phyloP scores from a whole-genome alignment of 208 protist species.

The Leishmania turanica region DNA sequence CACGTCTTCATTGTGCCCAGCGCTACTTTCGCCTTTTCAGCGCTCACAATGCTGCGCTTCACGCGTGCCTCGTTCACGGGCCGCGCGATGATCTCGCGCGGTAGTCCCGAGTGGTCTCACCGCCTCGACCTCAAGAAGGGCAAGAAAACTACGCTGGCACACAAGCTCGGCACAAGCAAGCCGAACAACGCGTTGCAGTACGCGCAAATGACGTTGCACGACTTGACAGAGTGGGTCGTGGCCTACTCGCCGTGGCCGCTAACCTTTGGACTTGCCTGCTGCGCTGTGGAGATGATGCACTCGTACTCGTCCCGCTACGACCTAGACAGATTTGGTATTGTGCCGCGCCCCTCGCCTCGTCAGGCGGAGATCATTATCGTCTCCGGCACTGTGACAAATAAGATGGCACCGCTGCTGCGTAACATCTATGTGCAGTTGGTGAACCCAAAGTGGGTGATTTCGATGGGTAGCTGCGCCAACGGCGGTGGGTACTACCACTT shows the following conservation, averaged over 20 bases:
- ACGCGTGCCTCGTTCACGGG: constrained; percentile 65
- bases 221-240: constrained; percentile 91
- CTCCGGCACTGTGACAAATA: constrained; percentile 99
- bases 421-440: constrained; percentile 98
- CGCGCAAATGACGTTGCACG: constrained; percentile 91
- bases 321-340: constrained; percentile 98
- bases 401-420: constrained; percentile 98
- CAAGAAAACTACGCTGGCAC: constrained; percentile 86
- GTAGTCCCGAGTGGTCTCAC: constrained; percentile 91
- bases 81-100: constrained; percentile 91
- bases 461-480: constrained; percentile 98
- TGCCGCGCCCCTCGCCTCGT: constrained; percentile 94
- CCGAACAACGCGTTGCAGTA: constrained; percentile 92
- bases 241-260: constrained; percentile 97
- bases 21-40: background rate
- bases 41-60: constrained; percentile 59
- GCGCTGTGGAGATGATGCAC: constrained; percentile 99
- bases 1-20: background rate
- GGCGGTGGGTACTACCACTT: constrained; percentile 99
- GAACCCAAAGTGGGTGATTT: constrained; percentile 94
- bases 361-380: constrained; percentile 99
- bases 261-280: constrained; percentile 98
- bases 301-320: constrained; percentile 97
- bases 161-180: constrained; percentile 92
- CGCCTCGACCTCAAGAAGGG: constrained; percentile 90